These are phyloP conservation scores for Phaeodactylum tricornutum DNA, from an alignment of 108 stramenopile genomes.

Conservation along the genomic window DNA sequence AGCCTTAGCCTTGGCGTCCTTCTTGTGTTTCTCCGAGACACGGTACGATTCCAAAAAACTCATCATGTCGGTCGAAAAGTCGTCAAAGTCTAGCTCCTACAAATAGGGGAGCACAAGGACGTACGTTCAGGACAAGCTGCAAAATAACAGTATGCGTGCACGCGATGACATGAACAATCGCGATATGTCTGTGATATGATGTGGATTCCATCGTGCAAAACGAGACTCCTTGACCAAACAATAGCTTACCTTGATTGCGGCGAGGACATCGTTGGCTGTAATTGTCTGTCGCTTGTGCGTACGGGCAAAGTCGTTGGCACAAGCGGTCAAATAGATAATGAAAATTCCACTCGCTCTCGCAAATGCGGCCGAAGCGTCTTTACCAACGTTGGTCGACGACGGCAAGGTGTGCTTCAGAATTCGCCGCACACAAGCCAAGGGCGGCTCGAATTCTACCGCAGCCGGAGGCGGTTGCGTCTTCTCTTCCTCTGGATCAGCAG, in stretches of 20 bases:
- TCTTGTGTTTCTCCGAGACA: slow-evolving; percentile 57
- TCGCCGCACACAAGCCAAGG: slow-evolving; percentile 76
- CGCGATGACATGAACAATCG: not conserved
- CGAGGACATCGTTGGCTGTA: slow-evolving; percentile 80
- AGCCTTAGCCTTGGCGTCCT: slow-evolving; percentile 36
- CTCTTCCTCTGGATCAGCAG: too few species aligned
- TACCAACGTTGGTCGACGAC: slow-evolving; percentile 67
- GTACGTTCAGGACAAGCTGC: not conserved
- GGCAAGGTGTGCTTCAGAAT: slow-evolving; percentile 78
- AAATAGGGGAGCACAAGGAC: not conserved
- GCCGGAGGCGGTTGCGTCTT: too few species aligned
- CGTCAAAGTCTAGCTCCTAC: slow-evolving; percentile 80
- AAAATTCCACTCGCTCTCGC: slow-evolving; percentile 85
- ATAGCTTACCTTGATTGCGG: slow-evolving; percentile 49
- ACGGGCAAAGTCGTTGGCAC: slow-evolving; percentile 86
- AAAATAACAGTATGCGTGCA: not conserved
- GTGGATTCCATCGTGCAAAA: not conserved
- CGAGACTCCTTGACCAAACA: not conserved
- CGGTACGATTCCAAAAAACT: slow-evolving; percentile 67
- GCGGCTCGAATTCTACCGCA: slow-evolving; percentile 83
- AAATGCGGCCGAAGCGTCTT: slow-evolving; percentile 80
- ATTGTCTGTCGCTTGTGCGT: slow-evolving; percentile 82
- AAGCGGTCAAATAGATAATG: slow-evolving; percentile 84
- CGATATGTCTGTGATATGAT: not conserved
- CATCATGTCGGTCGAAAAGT: slow-evolving; percentile 54